These are phyloP conservation scores for Pleoardoris graminearum DNA, from an alignment of 2,329 filamentous ascomycete species.

Conservation along the genomic window DNA sequence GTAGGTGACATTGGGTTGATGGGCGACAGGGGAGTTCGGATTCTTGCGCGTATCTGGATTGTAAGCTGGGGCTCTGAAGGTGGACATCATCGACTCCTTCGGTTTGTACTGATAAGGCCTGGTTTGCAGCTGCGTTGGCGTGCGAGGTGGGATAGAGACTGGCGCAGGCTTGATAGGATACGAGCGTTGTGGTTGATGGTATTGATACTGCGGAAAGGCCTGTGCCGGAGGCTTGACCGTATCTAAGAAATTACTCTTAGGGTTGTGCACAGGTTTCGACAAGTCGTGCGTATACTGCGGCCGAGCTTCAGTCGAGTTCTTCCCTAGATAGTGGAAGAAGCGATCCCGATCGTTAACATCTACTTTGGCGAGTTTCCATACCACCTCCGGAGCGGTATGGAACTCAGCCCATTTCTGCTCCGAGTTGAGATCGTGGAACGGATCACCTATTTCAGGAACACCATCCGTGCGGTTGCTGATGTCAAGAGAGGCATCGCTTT, in stretches of 20 bases:
- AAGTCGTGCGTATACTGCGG: slow-evolving; percentile 88
- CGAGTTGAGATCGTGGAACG: slow-evolving; percentile 52
- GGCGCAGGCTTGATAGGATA: slow-evolving; percentile 50
- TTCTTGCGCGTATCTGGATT: slow-evolving; percentile 41
- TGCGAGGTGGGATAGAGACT: slow-evolving; percentile 38
- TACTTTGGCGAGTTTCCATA: slow-evolving; percentile 64
- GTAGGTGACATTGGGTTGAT: slow-evolving; percentile 44
- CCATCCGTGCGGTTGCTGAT: slow-evolving; percentile 55
- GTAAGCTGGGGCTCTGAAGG: slow-evolving; percentile 36
- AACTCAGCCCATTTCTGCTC: slow-evolving; percentile 67
- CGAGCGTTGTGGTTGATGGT: slow-evolving; percentile 26
- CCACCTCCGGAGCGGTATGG: slow-evolving; percentile 55
- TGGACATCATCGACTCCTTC: slow-evolving; percentile 28
- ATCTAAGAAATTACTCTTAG: slow-evolving; percentile 72
- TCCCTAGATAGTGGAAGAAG: slow-evolving; percentile 87
- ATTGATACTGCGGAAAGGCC: slow-evolving; percentile 31
- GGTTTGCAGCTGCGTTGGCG: slow-evolving; percentile 33
- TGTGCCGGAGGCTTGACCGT: slow-evolving; percentile 57
- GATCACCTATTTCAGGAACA: slow-evolving; percentile 52
- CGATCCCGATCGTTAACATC: slow-evolving; percentile 73
- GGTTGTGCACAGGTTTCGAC: slow-evolving; percentile 63
- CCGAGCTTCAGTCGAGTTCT: slow-evolving; percentile 83
- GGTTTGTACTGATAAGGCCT: slow-evolving; percentile 42
- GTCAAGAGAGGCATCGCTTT: slow-evolving; percentile 50
- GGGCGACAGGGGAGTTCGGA: slow-evolving; percentile 43